Base-by-base conservation (phyloP, 306 rosid genomes). In the Datisca glomerata region DNA sequence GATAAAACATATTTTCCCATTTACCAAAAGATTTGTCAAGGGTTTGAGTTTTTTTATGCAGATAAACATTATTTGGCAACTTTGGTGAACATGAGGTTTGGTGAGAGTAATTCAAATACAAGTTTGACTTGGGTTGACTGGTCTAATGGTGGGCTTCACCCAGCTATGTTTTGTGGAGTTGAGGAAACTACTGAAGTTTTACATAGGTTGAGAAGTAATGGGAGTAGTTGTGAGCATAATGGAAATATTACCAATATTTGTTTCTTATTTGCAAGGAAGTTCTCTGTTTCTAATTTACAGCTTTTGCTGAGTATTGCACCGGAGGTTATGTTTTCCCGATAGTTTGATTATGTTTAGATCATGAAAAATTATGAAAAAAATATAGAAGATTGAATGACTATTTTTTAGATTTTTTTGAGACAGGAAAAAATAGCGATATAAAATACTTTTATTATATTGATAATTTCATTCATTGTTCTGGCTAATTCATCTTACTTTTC, bases 41-140 rank as follows among this genome's bases (percentile, higher is more conserved):
- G 67, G 0, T 34, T 73, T n/a, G n/a, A n/a, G n/a, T n/a, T n/a
- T n/a, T 80, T 93, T 21, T 82, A 73, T 14, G 58, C 93, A 1
- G 96, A 86, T 31, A 94, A 86, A 57, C 96, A 86, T 46, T 86
- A 82, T 47, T 37, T 86, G 65, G 75, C 96, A 19, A 86, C 94
- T 1, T 67, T 64, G 19, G 65, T 71, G 67, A 80, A 57, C 60
- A 69, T 76, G 12, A 43, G 57, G 31, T 72, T 54, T 21, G 33
- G 74, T 75, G 59, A 45, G 19, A 44, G 57, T 43, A 87, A 79
- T 23, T 79, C 93, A 0, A 82, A 87, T 24, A 68, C 81, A 57
- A 74, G 74, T 34, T 56, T 87, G 78, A 82, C 93, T 24, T 82
- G 86, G 81, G 84, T 68, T n/a, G n/a, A n/a, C n/a, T n/a, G n/a